Conservation (phyloP, 176 grass and related monocot species). For the Secale cereale region DNA sequence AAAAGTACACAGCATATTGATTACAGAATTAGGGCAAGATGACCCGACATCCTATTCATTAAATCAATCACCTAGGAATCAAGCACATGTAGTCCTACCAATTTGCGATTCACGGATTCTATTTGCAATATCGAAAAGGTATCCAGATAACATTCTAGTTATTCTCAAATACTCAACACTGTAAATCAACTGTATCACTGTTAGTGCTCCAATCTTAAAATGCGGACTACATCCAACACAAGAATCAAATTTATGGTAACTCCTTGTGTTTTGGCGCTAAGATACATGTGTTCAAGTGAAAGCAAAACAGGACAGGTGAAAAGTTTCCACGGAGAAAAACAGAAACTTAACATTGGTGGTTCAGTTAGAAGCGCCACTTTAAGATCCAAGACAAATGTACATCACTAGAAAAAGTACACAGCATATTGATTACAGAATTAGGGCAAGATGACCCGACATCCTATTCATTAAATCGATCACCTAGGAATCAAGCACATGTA, state of each 20-base stretch:
- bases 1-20: not conserved
- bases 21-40: not conserved
- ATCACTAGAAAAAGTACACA: not conserved
- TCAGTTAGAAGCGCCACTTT: not conserved
- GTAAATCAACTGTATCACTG: not conserved
- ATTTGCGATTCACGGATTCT: not conserved
- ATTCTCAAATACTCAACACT: not conserved
- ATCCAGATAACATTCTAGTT: not conserved
- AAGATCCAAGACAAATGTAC: not conserved
- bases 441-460: not conserved
- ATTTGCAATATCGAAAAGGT: conserved; percentile 2
- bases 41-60: not conserved
- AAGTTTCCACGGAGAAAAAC: not conserved
- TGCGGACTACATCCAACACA: not conserved
- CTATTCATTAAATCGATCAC: not conserved
- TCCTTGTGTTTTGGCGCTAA: not conserved
- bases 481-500: not conserved
- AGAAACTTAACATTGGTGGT: not conserved
- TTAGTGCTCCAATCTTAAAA: not conserved
- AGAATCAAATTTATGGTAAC: not conserved
- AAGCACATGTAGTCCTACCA: not conserved
- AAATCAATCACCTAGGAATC: not conserved
- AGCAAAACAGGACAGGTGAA: not conserved
- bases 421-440: not conserved
- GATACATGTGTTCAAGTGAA: not conserved